Base-by-base conservation (phyloP, 2,329 filamentous ascomycete genomes). In the Epichloe sylvatica region DNA sequence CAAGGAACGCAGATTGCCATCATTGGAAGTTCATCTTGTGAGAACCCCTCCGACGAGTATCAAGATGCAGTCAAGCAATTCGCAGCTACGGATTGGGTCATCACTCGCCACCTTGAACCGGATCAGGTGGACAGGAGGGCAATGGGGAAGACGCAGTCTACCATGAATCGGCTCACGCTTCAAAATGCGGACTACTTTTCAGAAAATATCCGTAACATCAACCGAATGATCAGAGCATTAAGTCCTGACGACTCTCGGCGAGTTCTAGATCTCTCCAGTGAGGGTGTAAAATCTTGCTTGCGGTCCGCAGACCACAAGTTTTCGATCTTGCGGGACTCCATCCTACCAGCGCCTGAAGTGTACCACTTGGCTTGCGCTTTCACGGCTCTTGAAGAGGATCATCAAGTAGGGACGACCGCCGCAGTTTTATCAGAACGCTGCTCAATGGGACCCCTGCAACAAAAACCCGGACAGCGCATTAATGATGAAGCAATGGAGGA, bases 1-100 rank as follows among this genome's bases (percentile, higher is more conserved):
- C 74, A 78, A 38, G 89, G 89, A 4, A 76, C 81, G 56, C 78
- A 77, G 52, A 76, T 95, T 47, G 75, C 90, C 49, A 74, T 96
- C 17, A 67, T 97, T 34, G 92, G 90, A n/a, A 88, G 86, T 5
- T 83, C 84, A 1, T 72, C 81, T 23, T 74, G 72, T 13, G 70
- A 76, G 17, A 71, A 76, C 15, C 73, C 65, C 12, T 69, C 67
- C 19, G 68, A 65, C 19, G 62, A 68, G 47, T 74, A 74, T 49
- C 59, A 65, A 43, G 62, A 56, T 23, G 70, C 60, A 51, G 61
- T 70, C 13, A 63, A 56, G 46, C 67, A 66, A 46, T 64, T 70
- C 54, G 69, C 65, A 43, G 60, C 57, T 33, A 66, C 58, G 40
- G 75, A 70, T 53, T 70, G 67, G 57, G 65, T 66, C 51, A 66